Evolutionary conservation across 805 yeast genomes (phyloP).

Genomic region (Cephaloascus fragrans): DNA sequence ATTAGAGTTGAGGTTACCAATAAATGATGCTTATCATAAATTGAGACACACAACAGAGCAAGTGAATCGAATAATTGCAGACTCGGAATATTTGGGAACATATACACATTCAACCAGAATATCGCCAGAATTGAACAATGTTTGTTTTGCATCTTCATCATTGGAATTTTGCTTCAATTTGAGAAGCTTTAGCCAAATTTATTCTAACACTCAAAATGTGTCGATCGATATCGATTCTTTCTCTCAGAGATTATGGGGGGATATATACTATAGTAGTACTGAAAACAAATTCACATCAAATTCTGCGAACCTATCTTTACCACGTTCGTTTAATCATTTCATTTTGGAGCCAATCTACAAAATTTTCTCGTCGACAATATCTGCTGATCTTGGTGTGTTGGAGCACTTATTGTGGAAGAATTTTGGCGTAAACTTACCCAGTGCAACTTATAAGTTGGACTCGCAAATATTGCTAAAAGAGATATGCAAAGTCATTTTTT

Average conservation of each 20-base stretch:
- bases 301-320: constrained; percentile 11
- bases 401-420: constrained; percentile 32
- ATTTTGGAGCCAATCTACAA: constrained; percentile 78
- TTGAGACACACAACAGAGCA: constrained; percentile 50
- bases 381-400: constrained; percentile 37
- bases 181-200: constrained; percentile 49
- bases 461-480: constrained; percentile 47
- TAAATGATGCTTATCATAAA: constrained; percentile 63
- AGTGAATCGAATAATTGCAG: constrained; percentile 44
- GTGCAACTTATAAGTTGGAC: constrained; percentile 37
- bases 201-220: constrained; percentile 13
- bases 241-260: constrained; percentile 68
- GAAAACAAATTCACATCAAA: constrained; percentile 33
- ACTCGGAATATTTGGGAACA: constrained; percentile 13
- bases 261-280: constrained; percentile 37
- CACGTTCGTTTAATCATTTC: constrained; percentile 50
- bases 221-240: constrained; percentile 25
- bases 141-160: constrained; percentile 64
- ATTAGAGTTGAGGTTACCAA: constrained; percentile 69
- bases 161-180: constrained; percentile 59
- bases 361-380: constrained; percentile 48
- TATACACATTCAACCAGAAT: constrained; percentile 20
- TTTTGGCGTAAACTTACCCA: constrained; percentile 35
- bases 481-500: constrained; percentile 48
- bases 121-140: constrained; percentile 59